Evolutionary conservation across 2,329 filamentous ascomycete species (phyloP).

Genomic region (Penicillium sp.): DNA sequence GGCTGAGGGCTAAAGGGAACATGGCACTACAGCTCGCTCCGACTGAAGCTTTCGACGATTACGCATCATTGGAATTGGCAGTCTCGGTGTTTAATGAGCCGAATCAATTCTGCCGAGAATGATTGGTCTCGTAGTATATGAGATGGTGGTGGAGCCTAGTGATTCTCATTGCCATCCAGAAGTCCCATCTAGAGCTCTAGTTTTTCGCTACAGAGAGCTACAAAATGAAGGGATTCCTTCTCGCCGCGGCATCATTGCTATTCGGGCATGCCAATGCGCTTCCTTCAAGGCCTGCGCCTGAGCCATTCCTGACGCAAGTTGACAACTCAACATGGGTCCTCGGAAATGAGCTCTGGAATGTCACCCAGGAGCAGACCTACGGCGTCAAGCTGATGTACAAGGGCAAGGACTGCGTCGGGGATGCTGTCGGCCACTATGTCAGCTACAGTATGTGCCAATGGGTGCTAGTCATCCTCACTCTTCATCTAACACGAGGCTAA

Average conservation of each 20-base stretch:
- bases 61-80: background rate
- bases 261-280: background rate
- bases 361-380: constrained; percentile 42
- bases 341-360: constrained; percentile 47
- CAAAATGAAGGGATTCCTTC: background rate
- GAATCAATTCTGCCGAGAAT: background rate
- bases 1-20: background rate
- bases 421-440: constrained; percentile 48
- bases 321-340: constrained; percentile 23
- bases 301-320: constrained; percentile 19
- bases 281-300: constrained; percentile 3
- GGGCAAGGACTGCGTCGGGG: constrained; percentile 44
- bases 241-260: background rate
- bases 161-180: background rate
- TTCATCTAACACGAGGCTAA: background rate
- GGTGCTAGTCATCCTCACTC: background rate
- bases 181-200: background rate
- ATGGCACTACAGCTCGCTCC: background rate
- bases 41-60: background rate
- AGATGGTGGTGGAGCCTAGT: background rate
- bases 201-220: background rate
- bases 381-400: constrained; percentile 47
- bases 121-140: background rate
- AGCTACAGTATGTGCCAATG: constrained; percentile 44
- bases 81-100: constrained; percentile 1